These are phyloP conservation scores for Sisymbrium altissimum DNA, from an alignment of 345 rosid species.

Conservation along the genomic window DNA sequence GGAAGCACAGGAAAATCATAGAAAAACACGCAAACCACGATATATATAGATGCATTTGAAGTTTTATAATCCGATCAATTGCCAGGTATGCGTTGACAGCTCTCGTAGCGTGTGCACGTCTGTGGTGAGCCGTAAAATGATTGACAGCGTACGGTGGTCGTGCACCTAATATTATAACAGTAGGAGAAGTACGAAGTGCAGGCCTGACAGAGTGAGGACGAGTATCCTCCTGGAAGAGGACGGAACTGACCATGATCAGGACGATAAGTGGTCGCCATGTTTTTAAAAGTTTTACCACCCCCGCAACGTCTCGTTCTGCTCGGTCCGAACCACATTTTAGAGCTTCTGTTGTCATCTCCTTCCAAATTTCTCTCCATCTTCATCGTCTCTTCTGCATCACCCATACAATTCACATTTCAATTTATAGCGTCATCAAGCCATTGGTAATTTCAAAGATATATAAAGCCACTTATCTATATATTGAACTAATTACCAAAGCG, in stretches of 20 bases:
- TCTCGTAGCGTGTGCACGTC: neutral
- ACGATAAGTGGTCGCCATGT: neutral
- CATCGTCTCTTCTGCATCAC: conserved; percentile 3
- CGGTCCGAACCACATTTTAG: neutral
- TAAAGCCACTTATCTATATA: neutral
- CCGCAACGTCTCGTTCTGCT: neutral
- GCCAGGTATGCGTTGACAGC: neutral
- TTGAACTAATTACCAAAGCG: neutral
- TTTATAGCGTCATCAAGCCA: neutral
- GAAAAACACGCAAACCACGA: neutral
- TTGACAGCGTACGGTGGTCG: neutral
- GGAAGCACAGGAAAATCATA: too few relatives aligned
- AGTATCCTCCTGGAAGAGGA: neutral
- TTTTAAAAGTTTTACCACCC: neutral
- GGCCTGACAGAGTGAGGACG: neutral
- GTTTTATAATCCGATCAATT: neutral
- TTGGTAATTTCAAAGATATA: neutral
- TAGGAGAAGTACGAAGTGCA: neutral
- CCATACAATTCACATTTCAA: neutral
- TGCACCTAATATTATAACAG: neutral
- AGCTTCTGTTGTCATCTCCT: neutral
- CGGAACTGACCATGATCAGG: neutral
- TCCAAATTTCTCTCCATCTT: neutral
- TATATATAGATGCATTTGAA: neutral
- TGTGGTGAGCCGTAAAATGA: neutral